A percentile compares a stretch with the other conserved stretches of the same genome.
Evolutionary conservation across 129 eudicot genomes (phyloP).

Genomic region (carrot (Daucus carota)): DH1_v3.0 NC_030382.2:53084501-53085000

Average conservation of each 20-base stretch:
- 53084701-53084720: not conserved
- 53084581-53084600: not conserved
- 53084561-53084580: not conserved
- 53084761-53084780: not conserved
- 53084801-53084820: conserved; percentile 8
- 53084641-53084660: not conserved
- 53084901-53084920: conserved; percentile 47
- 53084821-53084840: conserved; percentile 12
- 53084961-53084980: not conserved
- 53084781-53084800: not conserved
- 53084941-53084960: conserved; percentile 10
- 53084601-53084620: not conserved
- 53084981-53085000: not conserved
- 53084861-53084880: conserved; percentile 48
- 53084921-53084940: conserved; percentile 42
- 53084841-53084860: conserved; percentile 32
- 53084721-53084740: not conserved
- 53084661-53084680: not conserved
- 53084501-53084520: not conserved
- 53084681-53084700: not conserved
- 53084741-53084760: not conserved
- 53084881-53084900: conserved; percentile 49
- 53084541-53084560: not conserved
- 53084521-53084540: not conserved
- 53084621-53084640: not conserved